A percentile compares a stretch with the other conserved stretches of the same genome.
Conservation (phyloP, 148 eudicot genomes). For the Chenopodium quinoa region DNA sequence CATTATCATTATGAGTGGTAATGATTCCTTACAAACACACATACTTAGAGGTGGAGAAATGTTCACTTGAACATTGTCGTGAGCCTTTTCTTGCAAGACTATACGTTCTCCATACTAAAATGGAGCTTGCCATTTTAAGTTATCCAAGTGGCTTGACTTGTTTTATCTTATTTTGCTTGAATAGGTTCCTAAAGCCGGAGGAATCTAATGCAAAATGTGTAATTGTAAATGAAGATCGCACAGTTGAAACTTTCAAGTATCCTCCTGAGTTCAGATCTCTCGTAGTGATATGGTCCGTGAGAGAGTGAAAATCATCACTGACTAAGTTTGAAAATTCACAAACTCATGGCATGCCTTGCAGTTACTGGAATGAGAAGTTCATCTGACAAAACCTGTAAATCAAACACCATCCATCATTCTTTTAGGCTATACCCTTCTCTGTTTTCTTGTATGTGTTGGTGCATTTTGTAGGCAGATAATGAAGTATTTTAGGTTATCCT, state of each 20-base stretch:
- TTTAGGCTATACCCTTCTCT: conserved; percentile 7
- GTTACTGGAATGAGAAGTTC: conserved; percentile 15
- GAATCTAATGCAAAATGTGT: conserved; percentile 27
- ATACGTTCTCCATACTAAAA: neutral
- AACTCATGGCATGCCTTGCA: conserved; percentile 26
- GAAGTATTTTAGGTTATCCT: conserved; percentile 19
- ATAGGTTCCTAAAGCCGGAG: conserved; percentile 62
- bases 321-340: conserved; percentile 11
- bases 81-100: neutral
- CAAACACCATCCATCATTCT: conserved; percentile 21
- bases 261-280: conserved; percentile 12
- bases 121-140: neutral
- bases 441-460: conserved; percentile 22
- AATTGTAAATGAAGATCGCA: conserved; percentile 22
- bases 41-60: neutral
- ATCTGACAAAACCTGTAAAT: conserved; percentile 35
- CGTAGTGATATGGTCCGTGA: neutral
- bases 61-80: neutral
- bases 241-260: conserved; percentile 21
- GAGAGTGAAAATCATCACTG: neutral
- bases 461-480: conserved; percentile 30
- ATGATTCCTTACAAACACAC: neutral
- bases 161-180: neutral
- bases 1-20: neutral
- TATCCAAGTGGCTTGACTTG: neutral